Evolutionary conservation across 1,139 yeast genomes (phyloP).

Genomic region (Maudiozyma humilis): DNA sequence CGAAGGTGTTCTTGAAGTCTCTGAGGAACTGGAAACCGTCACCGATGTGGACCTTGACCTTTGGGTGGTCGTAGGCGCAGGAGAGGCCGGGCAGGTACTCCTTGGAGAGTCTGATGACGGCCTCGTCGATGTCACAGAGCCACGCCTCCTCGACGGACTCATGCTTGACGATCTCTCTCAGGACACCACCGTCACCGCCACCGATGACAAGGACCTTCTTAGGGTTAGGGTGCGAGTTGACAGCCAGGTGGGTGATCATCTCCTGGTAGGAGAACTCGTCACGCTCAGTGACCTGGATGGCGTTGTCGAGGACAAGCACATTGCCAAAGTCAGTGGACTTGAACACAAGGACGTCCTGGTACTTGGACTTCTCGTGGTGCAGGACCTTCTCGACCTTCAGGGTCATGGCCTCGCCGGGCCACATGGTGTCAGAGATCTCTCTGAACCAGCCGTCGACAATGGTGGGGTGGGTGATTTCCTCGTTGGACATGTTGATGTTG

Average conservation of each 20-base stretch:
- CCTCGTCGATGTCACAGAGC: constrained; percentile 86
- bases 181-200: constrained; percentile 95
- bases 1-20: constrained; percentile 62
- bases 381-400: constrained; percentile 73
- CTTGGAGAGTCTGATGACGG: constrained; percentile 75
- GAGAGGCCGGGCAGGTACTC: constrained; percentile 81
- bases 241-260: constrained; percentile 84
- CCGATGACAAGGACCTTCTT: constrained; percentile 85
- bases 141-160: constrained; percentile 74
- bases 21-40: constrained; percentile 89
- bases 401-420: constrained; percentile 94
- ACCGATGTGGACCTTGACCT: constrained; percentile 74
- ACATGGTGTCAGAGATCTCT: constrained; percentile 76
- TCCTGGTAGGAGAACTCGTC: constrained; percentile 94
- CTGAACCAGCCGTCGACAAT: constrained; percentile 84
- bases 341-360: constrained; percentile 84
- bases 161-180: constrained; percentile 86
- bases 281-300: constrained; percentile 87
- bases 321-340: constrained; percentile 84
- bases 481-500: constrained; percentile 14
- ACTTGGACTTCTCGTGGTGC: constrained; percentile 72
- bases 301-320: constrained; percentile 83
- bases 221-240: constrained; percentile 87
- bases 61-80: constrained; percentile 68
- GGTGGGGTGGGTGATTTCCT: constrained; percentile 58